These are phyloP conservation scores for Sarocladium oryzae DNA, from an alignment of 2,329 filamentous ascomycete genomes.

Conservation along the genomic window DNA sequence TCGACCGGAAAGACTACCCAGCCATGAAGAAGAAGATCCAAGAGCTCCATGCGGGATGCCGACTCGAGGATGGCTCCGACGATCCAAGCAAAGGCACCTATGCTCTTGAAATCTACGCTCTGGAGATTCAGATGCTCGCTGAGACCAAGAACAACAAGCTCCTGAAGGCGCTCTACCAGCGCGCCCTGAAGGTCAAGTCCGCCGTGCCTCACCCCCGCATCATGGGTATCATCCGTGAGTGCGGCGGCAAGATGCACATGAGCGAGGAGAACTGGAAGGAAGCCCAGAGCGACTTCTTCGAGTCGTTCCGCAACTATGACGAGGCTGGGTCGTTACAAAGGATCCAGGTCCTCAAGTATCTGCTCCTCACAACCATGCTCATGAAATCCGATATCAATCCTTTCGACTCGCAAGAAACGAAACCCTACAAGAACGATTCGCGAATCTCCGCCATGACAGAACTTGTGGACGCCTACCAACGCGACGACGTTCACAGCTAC, in stretches of 20 bases:
- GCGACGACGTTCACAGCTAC: conserved; percentile 88
- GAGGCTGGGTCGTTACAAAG: conserved; percentile 93
- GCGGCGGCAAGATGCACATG: conserved; percentile 99
- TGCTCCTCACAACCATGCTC: conserved; percentile 94
- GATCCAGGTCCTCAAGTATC: conserved; percentile 95
- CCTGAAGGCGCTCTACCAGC: conserved; percentile 85
- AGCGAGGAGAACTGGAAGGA: conserved; percentile 99
- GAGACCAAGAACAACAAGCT: conserved; percentile 97
- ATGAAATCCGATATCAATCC: conserved; percentile 99
- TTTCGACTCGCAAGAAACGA: conserved; percentile 97
- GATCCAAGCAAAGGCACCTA: conserved; percentile 96
- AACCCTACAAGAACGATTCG: conserved; percentile 93
- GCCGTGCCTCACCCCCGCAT: conserved; percentile 97
- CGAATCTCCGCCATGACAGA: conserved; percentile 97
- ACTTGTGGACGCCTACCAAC: conserved; percentile 91
- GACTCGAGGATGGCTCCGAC: conserved; percentile 75
- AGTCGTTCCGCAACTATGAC: conserved; percentile 98
- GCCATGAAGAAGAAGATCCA: conserved; percentile 75
- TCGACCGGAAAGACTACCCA: conserved; percentile 84
- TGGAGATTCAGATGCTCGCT: conserved; percentile 98
- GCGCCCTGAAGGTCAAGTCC: conserved; percentile 86
- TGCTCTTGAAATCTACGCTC: conserved; percentile 86
- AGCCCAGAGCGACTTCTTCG: conserved; percentile 95
- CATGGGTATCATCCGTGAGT: conserved; percentile 98
- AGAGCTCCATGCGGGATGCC: conserved; percentile 84